Conservation (phyloP, 129 eudicot genomes). For the Oenanthe sinensis region DNA sequence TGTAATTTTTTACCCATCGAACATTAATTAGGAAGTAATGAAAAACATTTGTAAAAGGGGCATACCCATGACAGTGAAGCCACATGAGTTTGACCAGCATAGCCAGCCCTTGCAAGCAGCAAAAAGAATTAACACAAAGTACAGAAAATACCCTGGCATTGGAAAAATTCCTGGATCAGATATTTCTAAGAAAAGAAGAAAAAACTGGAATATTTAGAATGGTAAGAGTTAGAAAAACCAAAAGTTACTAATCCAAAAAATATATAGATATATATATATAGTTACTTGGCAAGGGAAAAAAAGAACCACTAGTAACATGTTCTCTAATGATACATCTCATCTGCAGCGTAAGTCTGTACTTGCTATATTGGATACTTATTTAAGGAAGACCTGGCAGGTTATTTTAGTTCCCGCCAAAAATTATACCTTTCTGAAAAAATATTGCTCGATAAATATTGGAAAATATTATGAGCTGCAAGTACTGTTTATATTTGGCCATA, state of each 20-base stretch:
- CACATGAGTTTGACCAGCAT: constrained; percentile 93
- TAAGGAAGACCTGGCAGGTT: background rate
- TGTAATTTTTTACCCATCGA: constrained; percentile 7
- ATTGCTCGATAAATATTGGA: background rate
- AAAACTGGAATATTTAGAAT: too few species aligned
- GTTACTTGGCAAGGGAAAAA: too few species aligned
- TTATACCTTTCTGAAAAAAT: background rate
- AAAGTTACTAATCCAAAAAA: background rate
- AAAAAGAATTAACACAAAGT: constrained; percentile 60
- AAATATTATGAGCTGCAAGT: background rate
- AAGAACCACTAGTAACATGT: background rate
- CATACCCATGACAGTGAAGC: constrained; percentile 84
- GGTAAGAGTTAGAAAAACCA: background rate
- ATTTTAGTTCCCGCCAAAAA: background rate
- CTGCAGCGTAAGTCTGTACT: background rate
- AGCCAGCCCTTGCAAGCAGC: constrained; percentile 89
- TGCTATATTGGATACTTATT: background rate
- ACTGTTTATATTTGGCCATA: background rate
- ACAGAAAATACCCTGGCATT: constrained; percentile 63
- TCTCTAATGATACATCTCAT: background rate
- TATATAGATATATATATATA: too few species aligned
- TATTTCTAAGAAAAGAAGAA: constrained; percentile 6
- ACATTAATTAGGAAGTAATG: background rate
- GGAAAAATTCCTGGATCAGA: constrained; percentile 7
- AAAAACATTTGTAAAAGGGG: constrained; percentile 11